Conservation (phyloP, 768 basidiomycete genomes). For the Kwoniella europaea region DNA sequence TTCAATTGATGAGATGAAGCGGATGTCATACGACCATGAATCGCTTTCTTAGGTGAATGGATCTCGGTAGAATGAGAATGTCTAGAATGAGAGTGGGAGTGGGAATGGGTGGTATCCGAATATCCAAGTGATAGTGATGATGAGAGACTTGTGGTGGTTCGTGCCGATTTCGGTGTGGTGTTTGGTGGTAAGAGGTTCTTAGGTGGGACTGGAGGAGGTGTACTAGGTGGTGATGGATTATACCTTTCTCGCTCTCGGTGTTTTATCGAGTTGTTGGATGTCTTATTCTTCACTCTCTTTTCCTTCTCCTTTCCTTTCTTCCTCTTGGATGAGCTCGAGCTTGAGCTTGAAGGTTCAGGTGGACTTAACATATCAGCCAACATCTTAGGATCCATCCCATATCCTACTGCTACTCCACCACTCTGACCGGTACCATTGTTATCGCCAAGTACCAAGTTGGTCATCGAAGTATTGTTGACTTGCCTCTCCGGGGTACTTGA, state of each 20-base stretch:
- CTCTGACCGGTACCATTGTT: background rate
- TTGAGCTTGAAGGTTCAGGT: background rate
- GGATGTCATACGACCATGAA: slow-evolving; percentile 10
- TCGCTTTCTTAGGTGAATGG: slow-evolving; percentile 1
- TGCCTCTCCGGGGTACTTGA: background rate
- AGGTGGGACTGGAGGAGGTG: slow-evolving; percentile 20
- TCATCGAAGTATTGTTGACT: background rate
- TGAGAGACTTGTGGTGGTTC: background rate
- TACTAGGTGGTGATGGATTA: background rate
- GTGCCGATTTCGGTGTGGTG: slow-evolving; percentile 12
- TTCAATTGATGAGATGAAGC: slow-evolving; percentile 20
- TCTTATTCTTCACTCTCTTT: background rate
- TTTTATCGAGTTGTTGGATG: background rate
- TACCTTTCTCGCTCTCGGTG: background rate
- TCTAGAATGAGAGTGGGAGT: background rate
- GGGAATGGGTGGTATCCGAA: background rate
- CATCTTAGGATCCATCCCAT: slow-evolving; percentile 5
- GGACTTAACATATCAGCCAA: slow-evolving; percentile 20
- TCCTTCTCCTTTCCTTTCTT: slow-evolving; percentile 8
- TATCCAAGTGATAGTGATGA: background rate
- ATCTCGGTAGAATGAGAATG: slow-evolving; percentile 15
- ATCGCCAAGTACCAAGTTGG: background rate
- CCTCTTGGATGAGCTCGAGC: background rate
- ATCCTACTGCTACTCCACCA: slow-evolving; percentile 9
- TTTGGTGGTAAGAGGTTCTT: background rate